phyloP scores from a whole-genome alignment of 2,329 filamentous ascomycete species.

The Cladosporium sp. region DNA sequence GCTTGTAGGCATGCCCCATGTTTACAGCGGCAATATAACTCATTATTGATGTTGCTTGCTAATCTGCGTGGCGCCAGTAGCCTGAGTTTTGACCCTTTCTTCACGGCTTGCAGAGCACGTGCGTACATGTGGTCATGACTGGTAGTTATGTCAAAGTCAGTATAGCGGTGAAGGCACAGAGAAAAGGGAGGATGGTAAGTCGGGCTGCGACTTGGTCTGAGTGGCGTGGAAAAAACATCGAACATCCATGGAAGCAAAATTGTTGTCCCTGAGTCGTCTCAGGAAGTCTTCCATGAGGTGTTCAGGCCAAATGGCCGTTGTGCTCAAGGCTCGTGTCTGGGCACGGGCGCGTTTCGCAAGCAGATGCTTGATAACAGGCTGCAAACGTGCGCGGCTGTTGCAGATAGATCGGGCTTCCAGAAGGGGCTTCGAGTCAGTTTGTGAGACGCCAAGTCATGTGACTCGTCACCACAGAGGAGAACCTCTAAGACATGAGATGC shows the following conservation, averaged over 20 bases:
- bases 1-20: slow-evolving; percentile 11
- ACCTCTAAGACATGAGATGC: too few relatives aligned
- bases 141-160: background rate
- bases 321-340: background rate
- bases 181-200: background rate
- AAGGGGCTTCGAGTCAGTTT: slow-evolving; percentile 1
- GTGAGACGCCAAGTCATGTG: background rate
- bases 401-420: slow-evolving; percentile 10
- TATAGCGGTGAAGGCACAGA: background rate
- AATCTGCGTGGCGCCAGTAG: background rate
- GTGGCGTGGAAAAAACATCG: slow-evolving; percentile 2
- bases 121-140: background rate
- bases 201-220: background rate
- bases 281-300: background rate
- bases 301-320: background rate
- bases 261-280: background rate
- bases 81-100: background rate
- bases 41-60: slow-evolving; percentile 2
- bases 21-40: background rate
- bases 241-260: slow-evolving; percentile 8
- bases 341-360: slow-evolving; percentile 2
- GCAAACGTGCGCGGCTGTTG: slow-evolving; percentile 5
- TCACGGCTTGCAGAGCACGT: background rate
- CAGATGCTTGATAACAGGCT: background rate
- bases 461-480: background rate